phyloP scores from a whole-genome alignment of 2,329 filamentous ascomycete species.

The Hymenoscyphus repandus region DNA sequence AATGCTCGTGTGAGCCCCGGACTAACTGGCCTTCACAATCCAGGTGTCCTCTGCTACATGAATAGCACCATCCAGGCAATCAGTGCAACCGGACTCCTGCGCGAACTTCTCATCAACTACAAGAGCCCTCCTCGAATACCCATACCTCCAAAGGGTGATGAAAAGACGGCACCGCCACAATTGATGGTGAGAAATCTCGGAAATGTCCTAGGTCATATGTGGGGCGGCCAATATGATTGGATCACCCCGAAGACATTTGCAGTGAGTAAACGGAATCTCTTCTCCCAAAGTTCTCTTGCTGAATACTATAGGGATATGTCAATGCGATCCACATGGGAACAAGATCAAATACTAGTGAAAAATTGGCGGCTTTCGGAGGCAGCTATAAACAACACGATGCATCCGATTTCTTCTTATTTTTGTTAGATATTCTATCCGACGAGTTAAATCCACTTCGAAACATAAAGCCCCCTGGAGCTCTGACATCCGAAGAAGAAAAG shows the following conservation, averaged over 20 bases:
- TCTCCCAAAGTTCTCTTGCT: neutral
- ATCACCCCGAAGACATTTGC: conserved; percentile 52
- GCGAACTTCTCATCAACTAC: conserved; percentile 58
- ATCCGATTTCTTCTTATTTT: conserved; percentile 80
- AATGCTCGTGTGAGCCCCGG: conserved; percentile 44
- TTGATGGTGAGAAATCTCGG: conserved; percentile 55
- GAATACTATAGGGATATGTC: conserved; percentile 21
- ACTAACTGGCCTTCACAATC: conserved; percentile 74
- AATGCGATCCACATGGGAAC: conserved; percentile 15
- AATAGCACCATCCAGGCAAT: conserved; percentile 86
- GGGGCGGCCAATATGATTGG: conserved; percentile 29
- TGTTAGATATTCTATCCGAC: conserved; percentile 76
- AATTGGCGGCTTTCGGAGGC: conserved; percentile 55
- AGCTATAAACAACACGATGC: conserved; percentile 75
- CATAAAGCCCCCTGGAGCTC: conserved; percentile 38
- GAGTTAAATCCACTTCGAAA: conserved; percentile 73
- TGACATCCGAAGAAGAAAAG: conserved; percentile 42
- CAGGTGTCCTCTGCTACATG: conserved; percentile 82
- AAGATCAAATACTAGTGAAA: neutral
- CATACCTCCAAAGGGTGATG: conserved; percentile 59
- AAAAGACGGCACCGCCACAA: conserved; percentile 48
- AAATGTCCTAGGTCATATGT: conserved; percentile 45
- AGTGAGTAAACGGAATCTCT: conserved; percentile 37
- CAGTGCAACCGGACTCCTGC: conserved; percentile 66
- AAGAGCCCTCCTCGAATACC: conserved; percentile 55